Evolutionary conservation across 2,329 filamentous ascomycete genomes (phyloP), one percentile per base, ranked within the genome.

Genomic region (Hirsutella rhossiliensis): DNA sequence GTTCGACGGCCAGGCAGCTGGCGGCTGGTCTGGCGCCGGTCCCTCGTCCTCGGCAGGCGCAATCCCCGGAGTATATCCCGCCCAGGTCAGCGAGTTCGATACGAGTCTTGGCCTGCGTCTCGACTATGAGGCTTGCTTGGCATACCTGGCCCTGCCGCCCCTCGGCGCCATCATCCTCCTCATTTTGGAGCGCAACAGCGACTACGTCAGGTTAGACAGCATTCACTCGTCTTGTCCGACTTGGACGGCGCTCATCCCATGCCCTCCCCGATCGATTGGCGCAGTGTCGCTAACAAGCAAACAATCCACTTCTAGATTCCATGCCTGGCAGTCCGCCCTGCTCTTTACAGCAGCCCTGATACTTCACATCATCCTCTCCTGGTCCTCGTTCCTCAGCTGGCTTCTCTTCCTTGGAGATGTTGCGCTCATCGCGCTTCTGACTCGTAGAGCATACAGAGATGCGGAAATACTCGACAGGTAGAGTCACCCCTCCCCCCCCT

Each of bases 281-380:
- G 29, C 7, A 8, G 13, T 32, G 12, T n/a, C 31, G 31, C n/a
- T 13, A 32, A n/a, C 12, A n/a, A 17, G 34, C 2, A 17, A 18
- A 17, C 20, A 49, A 61, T 48, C 20, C 12, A 40, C 3, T 38
- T 20, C 29, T 52, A 90, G 86, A 50, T 97, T 97, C 54, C 92
- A 98, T 63, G 92, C 92, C 8, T 98, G 92, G 90, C 92, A 98
- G 65, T 86, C 84, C 7, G 82, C 83, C 50, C 71, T 95, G 56
- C 64, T 94, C 3, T 96, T 95, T 62, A 83, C 85, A 1, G 76
- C 76, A 41, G 57, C 79, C 46, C 77, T 89, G 63, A 64, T 94
- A 42, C 53, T 96, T 20, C 90, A 97, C 59, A 73, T 97, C 32
- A 67, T 97, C 37, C 82, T 97, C 62, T 82, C 81, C 12, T 95